Base-by-base conservation (phyloP, 2,329 filamentous ascomycete genomes). In the Ceratocystis ficicola region DNA sequence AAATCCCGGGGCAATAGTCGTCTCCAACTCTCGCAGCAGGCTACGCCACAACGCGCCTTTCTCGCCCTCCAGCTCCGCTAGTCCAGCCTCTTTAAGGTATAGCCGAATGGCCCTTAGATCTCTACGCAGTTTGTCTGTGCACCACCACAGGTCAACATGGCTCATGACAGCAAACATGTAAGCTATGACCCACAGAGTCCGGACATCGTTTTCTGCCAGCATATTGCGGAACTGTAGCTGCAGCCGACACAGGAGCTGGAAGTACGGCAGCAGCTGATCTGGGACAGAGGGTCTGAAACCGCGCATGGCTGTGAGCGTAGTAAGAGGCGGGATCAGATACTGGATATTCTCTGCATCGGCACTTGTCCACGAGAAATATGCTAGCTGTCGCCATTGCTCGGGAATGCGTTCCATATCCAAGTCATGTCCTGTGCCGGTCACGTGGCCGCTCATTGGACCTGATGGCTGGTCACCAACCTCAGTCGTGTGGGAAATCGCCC, bases 111-210 rank as follows among this genome's bases (percentile, higher is more conserved):
- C 71, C 3, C 28, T 57, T 46, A 69, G 67, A 46, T 71, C 70
- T 46, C 68, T 65, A 41, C 63, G 48, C 5, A 69, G 66, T 41
- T 70, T 68, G 36, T 62, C 32, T 36, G 48, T 57, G 62, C 55
- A 67, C 70, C 71, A 72, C 71, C 72, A 72, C 5, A 69, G 44
- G 12, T 70, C 66, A 20, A 70, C 69, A 3, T 71, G 68, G 17
- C 69, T 68, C 64, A 71, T 62, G 60, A 72, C 50, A 4, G 70
- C 71, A 22, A 72, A 68, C 68, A 71, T 71, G 22, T 69, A 72
- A 15, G 69, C 69, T 44, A 72, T 62, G 20, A 72, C 60, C 71
- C 71, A 71, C 59, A 71, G 68, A 5, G 70, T 70, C 6, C 68
- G 64, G 52, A 70, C 69, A 44, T 70, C 68, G 5, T 68, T 66